Conservation (phyloP, 768 basidiomycete genomes). For the Xerocomellus dryophilus region DNA sequence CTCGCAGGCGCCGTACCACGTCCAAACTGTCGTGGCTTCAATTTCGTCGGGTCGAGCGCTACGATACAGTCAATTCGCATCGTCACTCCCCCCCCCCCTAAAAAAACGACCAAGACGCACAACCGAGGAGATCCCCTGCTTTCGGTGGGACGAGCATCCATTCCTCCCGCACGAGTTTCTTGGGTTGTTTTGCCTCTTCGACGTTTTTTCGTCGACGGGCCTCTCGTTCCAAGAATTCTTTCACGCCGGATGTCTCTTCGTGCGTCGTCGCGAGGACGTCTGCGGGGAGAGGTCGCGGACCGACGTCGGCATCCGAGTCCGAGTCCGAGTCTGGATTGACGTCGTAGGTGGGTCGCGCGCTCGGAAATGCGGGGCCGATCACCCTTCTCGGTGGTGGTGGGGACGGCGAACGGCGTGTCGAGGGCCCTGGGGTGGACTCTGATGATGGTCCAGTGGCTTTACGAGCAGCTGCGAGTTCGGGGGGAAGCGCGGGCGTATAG, state of each 20-base stretch:
- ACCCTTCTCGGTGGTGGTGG: constrained; percentile 32
- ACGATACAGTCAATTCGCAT: not conserved
- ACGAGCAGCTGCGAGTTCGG: constrained; percentile 55
- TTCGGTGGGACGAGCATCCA: constrained; percentile 98
- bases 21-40: constrained; percentile 81
- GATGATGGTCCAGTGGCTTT: constrained; percentile 30
- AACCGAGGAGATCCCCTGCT: constrained; percentile 70
- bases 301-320: constrained; percentile 77
- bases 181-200: constrained; percentile 80
- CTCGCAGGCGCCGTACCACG: constrained; percentile 43
- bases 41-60: constrained; percentile 87
- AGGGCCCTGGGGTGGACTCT: constrained; percentile 19
- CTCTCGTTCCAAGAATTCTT: constrained; percentile 84
- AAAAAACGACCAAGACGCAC: too few species aligned
- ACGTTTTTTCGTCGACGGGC: constrained; percentile 67
- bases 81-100: too few species aligned
- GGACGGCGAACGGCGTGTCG: constrained; percentile 21
- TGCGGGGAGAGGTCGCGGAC: constrained; percentile 72
- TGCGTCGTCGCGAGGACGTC: constrained; percentile 29
- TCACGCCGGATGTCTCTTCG: constrained; percentile 62
- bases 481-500: constrained; percentile 72
- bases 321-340: constrained; percentile 39
- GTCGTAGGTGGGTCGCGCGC: constrained; percentile 32
- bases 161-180: constrained; percentile 79
- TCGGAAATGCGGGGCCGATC: constrained; percentile 55